A percentile compares a stretch with the other conserved stretches of the same genome.
These are phyloP conservation scores for Fusarium phyllophilum DNA, from an alignment of 2,329 filamentous ascomycete species.

Conservation along the genomic window DNA sequence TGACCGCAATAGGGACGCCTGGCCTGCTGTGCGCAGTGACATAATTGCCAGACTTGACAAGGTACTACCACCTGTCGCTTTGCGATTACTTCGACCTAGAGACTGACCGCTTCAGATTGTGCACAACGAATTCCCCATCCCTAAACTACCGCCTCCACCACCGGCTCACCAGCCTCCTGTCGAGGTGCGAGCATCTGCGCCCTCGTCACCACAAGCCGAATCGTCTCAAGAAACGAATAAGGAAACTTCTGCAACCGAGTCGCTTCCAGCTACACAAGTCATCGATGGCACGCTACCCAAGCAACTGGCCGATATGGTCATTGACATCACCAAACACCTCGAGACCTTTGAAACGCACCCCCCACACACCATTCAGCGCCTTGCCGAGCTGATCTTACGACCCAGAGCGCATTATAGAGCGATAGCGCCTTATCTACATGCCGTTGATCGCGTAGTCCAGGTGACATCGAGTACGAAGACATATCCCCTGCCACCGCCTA, in stretches of 20 bases:
- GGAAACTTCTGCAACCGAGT: slow-evolving; percentile 68
- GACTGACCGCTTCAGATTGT: slow-evolving; percentile 68
- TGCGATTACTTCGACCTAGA: neutral
- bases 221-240: slow-evolving; percentile 71
- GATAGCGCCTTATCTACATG: slow-evolving; percentile 86
- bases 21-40: slow-evolving; percentile 73
- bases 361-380: slow-evolving; percentile 91
- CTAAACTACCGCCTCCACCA: slow-evolving; percentile 62
- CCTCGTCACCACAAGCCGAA: slow-evolving; percentile 55
- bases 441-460: slow-evolving; percentile 88
- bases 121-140: slow-evolving; percentile 78
- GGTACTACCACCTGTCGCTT: slow-evolving; percentile 48
- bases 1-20: slow-evolving; percentile 66
- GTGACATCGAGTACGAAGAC: slow-evolving; percentile 84
- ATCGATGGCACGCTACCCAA: slow-evolving; percentile 66
- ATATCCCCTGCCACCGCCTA: slow-evolving; percentile 82
- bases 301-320: slow-evolving; percentile 70
- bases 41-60: slow-evolving; percentile 75
- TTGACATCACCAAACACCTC: slow-evolving; percentile 70
- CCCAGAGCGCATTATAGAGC: slow-evolving; percentile 84
- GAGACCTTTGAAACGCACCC: slow-evolving; percentile 77
- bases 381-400: slow-evolving; percentile 84
- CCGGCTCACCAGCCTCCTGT: slow-evolving; percentile 52
- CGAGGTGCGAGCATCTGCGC: slow-evolving; percentile 57
- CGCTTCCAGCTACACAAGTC: slow-evolving; percentile 48